Evolutionary conservation across 2,329 filamentous ascomycete genomes (phyloP).

Genomic region (Beauveria bassiana): DNA sequence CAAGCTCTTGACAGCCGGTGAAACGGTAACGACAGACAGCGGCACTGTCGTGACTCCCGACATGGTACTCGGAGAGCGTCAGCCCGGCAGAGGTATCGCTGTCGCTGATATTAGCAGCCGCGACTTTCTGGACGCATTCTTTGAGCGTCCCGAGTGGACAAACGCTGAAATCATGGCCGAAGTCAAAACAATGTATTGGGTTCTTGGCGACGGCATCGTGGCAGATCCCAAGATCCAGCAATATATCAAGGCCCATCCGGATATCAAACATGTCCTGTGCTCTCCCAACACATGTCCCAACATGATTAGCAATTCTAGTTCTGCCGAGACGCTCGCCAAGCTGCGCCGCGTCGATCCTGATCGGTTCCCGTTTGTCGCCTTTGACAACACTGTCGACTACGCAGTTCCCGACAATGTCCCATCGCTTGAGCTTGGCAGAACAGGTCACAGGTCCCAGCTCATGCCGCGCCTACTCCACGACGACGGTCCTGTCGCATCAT

Average conservation of each 20-base stretch:
- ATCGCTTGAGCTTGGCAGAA: constrained; percentile 31
- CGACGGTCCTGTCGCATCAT: constrained; percentile 37
- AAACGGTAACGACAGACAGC: constrained; percentile 54
- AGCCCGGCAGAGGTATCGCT: constrained; percentile 65
- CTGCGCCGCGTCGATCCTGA: constrained; percentile 65
- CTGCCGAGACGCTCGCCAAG: constrained; percentile 58
- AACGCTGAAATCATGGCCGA: constrained; percentile 56
- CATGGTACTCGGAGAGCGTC: constrained; percentile 68
- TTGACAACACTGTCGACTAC: constrained; percentile 41
- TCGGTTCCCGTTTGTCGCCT: constrained; percentile 63
- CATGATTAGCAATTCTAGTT: constrained; percentile 60
- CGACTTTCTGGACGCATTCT: constrained; percentile 62
- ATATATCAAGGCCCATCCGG: constrained; percentile 58
- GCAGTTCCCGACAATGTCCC: constrained; percentile 18
- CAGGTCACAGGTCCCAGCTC: constrained; percentile 38
- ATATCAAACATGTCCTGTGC: constrained; percentile 69
- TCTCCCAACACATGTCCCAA: constrained; percentile 69
- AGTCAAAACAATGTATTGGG: constrained; percentile 69
- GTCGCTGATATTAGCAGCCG: constrained; percentile 69
- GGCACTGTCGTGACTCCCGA: constrained; percentile 71
- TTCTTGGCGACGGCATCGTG: constrained; percentile 62
- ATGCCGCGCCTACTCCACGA: constrained; percentile 40
- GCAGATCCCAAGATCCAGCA: constrained; percentile 46
- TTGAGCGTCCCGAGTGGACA: constrained; percentile 66
- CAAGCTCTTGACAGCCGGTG: constrained; percentile 51